Base-by-base conservation (phyloP, 257 asterid genomes). In the Primulina huaijiensis region DNA sequence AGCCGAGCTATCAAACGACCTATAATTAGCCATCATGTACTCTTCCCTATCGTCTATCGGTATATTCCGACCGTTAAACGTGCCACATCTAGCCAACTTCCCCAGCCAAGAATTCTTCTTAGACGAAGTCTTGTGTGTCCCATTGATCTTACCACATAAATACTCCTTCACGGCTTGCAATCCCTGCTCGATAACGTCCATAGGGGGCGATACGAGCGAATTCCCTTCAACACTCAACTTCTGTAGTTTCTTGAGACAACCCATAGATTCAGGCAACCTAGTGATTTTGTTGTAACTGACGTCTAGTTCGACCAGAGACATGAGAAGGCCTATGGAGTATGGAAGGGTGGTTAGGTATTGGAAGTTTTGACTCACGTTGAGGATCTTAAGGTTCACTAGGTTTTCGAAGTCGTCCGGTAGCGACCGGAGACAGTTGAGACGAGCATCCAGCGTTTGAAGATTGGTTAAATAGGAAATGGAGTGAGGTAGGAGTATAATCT, bases 341-440 rank as follows among this genome's bases (percentile, higher is more conserved):
- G 98, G 98, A 7, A 92, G 82, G 10, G 75, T 37, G 1, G 79
- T 37, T 3, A 92, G 81, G 88, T 79, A 81, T 5, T 92, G 98
- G 76, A 92, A 92, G 16, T 92, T 92, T 69, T 92, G 98, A 79
- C 98, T 92, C 0, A 92, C 76, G 55, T 88, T 90, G 5, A 92
- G 92, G 78, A 81, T 72, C 53, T 87, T 68, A 14, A 92, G 97
- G 76, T 87, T 90, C 60, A 85, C 79, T 12, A 92, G 85, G 69
- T 90, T 90, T 34, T 92, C 98, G 2, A 92, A 89, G 72, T 92
- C 98, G 6, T 85, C 87, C 1, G 98, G 98, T 40, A 92, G 96
- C 11, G 89, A 74, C 0, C 84, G 86, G 50, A 92, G 87, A 75
- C 96, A 88, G 87, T 92, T 92, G 40, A 92, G 83, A 30, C 97